Evolutionary conservation across 2,329 filamentous ascomycete genomes (phyloP).

Genomic region (Lachnellula subtilissima): DNA sequence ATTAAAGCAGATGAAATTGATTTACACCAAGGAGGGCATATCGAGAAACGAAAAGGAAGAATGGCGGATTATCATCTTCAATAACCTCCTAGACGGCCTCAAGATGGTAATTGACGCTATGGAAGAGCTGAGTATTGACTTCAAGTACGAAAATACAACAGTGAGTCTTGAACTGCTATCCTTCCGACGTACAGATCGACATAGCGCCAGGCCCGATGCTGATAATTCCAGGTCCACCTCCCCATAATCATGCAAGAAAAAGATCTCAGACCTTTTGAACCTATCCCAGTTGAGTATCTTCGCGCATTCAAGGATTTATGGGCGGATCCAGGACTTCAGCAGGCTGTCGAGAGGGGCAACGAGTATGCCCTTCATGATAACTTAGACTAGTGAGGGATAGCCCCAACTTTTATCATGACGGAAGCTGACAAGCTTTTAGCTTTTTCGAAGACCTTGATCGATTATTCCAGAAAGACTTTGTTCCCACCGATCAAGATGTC

Average conservation of each 20-base stretch:
- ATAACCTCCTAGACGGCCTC: slow-evolving; percentile 89
- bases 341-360: slow-evolving; percentile 88
- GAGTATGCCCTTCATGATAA: slow-evolving; percentile 97
- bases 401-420: background rate
- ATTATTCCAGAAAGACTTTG: slow-evolving; percentile 70
- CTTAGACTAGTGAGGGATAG: slow-evolving; percentile 69
- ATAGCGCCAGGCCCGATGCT: too few species aligned
- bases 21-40: slow-evolving; percentile 82
- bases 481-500: slow-evolving; percentile 92
- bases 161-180: slow-evolving; percentile 44
- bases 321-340: slow-evolving; percentile 76
- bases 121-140: slow-evolving; percentile 75
- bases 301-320: slow-evolving; percentile 80
- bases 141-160: slow-evolving; percentile 74
- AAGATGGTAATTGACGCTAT: slow-evolving; percentile 88
- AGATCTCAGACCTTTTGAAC: slow-evolving; percentile 78
- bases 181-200: too few species aligned
- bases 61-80: slow-evolving; percentile 93
- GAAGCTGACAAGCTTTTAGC: slow-evolving; percentile 41
- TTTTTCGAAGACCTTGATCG: slow-evolving; percentile 78
- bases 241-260: slow-evolving; percentile 71
- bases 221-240: slow-evolving; percentile 62
- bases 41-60: slow-evolving; percentile 84
- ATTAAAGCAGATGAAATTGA: slow-evolving; percentile 98
- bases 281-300: slow-evolving; percentile 72